Evolutionary conservation across 345 rosid species (phyloP).

Genomic region (Moricandia arvensis): DNA sequence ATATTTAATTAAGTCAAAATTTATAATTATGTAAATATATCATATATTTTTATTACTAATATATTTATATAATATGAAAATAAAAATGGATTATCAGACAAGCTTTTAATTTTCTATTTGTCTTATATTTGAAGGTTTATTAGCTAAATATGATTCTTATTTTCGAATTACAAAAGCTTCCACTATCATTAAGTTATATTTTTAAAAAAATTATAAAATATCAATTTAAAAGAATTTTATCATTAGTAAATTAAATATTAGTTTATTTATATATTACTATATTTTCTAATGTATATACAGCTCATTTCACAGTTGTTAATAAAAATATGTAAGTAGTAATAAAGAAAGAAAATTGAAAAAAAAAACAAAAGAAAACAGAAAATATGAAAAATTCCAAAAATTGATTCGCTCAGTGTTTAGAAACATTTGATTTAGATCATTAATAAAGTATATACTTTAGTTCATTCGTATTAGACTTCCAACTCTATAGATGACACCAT

Average conservation of each 20-base stretch:
- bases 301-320: not conserved
- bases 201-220: not conserved
- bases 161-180: not conserved
- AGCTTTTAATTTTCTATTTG: not conserved
- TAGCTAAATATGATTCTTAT: not conserved
- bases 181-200: not conserved
- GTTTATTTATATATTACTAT: not conserved
- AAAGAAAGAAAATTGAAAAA: not conserved
- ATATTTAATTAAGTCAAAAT: not conserved
- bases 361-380: not conserved
- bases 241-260: not conserved
- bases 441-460: no score
- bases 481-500: not conserved
- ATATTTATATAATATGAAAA: not conserved
- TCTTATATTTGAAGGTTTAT: not conserved
- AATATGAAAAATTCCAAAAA: not conserved
- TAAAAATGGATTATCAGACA: not conserved
- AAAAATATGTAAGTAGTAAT: not conserved
- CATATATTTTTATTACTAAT: not conserved
- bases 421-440: not conserved
- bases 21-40: not conserved
- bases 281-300: not conserved
- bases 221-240: not conserved
- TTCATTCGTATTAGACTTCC: not conserved
- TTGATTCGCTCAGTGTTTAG: not conserved